Evolutionary conservation across 2,329 filamentous ascomycete genomes (phyloP), one percentile per base, ranked within the genome.

Genomic region (Pseudopyrenochaeta lycopersici): DNA sequence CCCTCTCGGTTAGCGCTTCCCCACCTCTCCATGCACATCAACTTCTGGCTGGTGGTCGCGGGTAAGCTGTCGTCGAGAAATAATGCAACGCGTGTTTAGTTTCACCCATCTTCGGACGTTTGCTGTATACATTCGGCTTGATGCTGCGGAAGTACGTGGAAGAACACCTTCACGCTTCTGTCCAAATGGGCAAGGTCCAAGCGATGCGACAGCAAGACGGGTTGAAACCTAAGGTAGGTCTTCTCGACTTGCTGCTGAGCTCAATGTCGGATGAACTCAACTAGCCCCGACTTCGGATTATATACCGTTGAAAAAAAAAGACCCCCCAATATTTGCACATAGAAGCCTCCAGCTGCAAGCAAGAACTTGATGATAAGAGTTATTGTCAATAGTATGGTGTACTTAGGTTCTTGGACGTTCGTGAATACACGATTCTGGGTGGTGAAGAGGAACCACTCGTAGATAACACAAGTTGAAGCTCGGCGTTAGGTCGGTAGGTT

Each of bases 11-110:
- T 50, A 50, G 47, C 40, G 47, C 23, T 39, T 46, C 46, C 49
- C 56, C 56, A 59, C 56, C 51, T 54, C 46, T 49, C 42, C 48
- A 48, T 44, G 46, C 33, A 41, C 48, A 2, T 46, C 30, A 30
- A 10, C 23, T 15, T 49, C 49, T 46, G 35, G 46, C 44, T 43
- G 38, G 40, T 45, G 18, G n/a, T 18, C 44, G 18, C 44, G 31
- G 31, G 29, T 17, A 36, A 33, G 23, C 23, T 27, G 4, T 27
- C 23, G 23, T 27, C 23, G 23, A 4, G 23, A 27, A 27, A 18
- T 23, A 18, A 52, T 59, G 56, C 56, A 57, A 33, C 43, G 31
- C 29, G 17, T 59, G 56, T 42, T 29, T 42, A 30, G 18, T 39
- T 50, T 20, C 29, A 21, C 39, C 36, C 33, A 15, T 36, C 33